Percentiles rank a stretch among this genome's conserved stretches.
Conservation (phyloP, 306 rosid species). For the Senna tora region DNA sequence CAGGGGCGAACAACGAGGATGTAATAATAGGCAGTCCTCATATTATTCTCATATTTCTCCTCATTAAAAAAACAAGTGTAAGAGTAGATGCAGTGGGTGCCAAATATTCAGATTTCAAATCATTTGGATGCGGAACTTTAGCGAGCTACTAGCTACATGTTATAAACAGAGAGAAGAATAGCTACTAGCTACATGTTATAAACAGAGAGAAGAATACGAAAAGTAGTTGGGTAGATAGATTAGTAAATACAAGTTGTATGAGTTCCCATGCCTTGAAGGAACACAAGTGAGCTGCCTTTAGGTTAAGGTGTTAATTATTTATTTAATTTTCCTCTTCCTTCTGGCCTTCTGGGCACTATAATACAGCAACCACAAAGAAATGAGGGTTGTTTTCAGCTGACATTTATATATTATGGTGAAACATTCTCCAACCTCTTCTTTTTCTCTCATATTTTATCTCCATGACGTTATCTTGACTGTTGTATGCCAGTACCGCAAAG, state of each 20-base stretch:
- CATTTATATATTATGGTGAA: neutral
- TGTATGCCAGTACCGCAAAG: conserved; percentile 69
- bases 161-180: neutral
- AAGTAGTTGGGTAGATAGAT: conserved; percentile 11
- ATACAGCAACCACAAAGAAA: conserved; percentile 20
- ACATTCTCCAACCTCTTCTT: neutral
- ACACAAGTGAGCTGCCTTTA: neutral
- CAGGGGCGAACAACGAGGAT: conserved; percentile 10
- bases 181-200: too few relatives aligned
- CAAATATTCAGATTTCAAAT: conserved; percentile 11
- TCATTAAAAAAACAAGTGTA: neutral
- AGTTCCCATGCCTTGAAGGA: conserved; percentile 31
- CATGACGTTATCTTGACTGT: conserved; percentile 32
- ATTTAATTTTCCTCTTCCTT: neutral
- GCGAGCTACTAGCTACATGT: neutral
- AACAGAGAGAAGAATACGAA: neutral
- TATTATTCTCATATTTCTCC: neutral
- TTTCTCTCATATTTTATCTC: conserved; percentile 18
- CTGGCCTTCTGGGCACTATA: conserved; percentile 10
- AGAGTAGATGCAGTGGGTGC: conserved; percentile 8
- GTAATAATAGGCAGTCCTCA: neutral
- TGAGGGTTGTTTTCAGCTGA: neutral
- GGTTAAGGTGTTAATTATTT: neutral
- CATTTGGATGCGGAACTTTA: conserved; percentile 24
- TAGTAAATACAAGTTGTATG: neutral